phyloP scores from a whole-genome alignment of 2,329 filamentous ascomycete species.

The Microdochium bolleyi region DNA sequence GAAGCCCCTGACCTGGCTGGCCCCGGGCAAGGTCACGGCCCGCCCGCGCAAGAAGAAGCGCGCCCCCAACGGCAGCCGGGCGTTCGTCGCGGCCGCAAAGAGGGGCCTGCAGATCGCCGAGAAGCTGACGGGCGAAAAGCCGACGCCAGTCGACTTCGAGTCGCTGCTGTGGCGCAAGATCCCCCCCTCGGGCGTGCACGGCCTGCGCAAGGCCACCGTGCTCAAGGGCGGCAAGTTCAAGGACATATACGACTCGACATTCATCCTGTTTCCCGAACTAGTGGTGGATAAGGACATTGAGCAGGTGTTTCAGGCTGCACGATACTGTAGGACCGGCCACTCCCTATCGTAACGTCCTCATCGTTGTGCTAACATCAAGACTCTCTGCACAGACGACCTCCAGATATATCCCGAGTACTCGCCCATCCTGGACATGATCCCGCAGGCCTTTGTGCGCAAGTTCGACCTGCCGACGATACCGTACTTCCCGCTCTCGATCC shows the following conservation, averaged over 20 bases:
- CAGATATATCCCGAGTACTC: neutral
- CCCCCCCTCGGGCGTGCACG: neutral
- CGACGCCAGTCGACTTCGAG: neutral
- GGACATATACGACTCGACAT: neutral
- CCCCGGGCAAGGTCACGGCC: conserved; percentile 6
- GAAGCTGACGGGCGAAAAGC: neutral
- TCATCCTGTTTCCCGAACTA: neutral
- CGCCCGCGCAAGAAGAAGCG: neutral
- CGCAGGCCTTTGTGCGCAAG: neutral
- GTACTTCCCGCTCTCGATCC: neutral
- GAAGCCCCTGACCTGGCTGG: conserved; percentile 11
- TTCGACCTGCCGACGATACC: neutral
- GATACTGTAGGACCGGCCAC: neutral
- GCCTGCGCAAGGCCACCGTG: neutral
- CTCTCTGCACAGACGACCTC: neutral
- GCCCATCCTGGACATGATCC: neutral
- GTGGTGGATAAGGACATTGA: neutral
- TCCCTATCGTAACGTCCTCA: too few relatives aligned
- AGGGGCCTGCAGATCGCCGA: neutral
- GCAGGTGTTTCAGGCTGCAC: neutral
- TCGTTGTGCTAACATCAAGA: neutral
- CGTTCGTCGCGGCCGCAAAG: neutral
- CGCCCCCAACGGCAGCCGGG: neutral
- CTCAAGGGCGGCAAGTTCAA: neutral
- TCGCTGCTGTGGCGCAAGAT: neutral